Conservation (phyloP, 1,139 yeast genomes). For the Yamadazyma pseudoaaseri region DNA sequence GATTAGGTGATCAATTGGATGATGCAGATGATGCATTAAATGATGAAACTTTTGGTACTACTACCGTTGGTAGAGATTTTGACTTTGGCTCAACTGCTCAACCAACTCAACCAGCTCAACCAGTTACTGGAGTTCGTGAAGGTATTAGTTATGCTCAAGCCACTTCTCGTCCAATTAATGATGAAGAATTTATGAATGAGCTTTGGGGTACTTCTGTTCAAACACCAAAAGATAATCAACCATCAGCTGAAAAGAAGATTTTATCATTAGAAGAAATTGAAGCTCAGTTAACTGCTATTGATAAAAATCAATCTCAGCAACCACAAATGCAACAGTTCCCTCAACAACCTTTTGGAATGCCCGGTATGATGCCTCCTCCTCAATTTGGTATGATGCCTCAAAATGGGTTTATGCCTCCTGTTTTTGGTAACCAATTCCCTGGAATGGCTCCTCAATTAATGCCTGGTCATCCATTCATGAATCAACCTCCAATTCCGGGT, state of each 20-base stretch:
- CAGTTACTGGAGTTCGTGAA: constrained; percentile 25
- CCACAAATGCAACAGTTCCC: constrained; percentile 23
- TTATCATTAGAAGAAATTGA: constrained; percentile 75
- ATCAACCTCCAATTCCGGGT: constrained; percentile 21
- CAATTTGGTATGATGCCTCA: constrained; percentile 45
- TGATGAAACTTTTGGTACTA: constrained; percentile 83
- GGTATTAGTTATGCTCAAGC: constrained; percentile 60
- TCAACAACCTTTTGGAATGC: constrained; percentile 34
- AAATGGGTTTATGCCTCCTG: constrained; percentile 40
- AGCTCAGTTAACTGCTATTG: constrained; percentile 61
- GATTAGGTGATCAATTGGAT: constrained; percentile 64
- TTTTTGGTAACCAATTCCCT: constrained; percentile 34
- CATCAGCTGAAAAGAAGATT: constrained; percentile 38
- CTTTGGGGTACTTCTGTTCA: constrained; percentile 45
- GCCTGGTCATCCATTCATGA: constrained; percentile 19
- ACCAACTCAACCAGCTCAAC: constrained; percentile 13
- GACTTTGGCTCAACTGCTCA: constrained; percentile 52
- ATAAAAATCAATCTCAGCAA: constrained; percentile 24
- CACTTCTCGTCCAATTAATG: constrained; percentile 39
- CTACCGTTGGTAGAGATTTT: constrained; percentile 66
- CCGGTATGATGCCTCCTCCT: constrained; percentile 42
- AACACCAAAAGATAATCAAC: constrained; percentile 11
- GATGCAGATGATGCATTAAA: constrained; percentile 83
- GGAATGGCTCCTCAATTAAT: constrained; percentile 18
- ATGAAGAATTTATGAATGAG: constrained; percentile 51